Evolutionary conservation across 2,329 filamentous ascomycete species (phyloP).

Genomic region (Ploettnerulaceae sp.): DNA sequence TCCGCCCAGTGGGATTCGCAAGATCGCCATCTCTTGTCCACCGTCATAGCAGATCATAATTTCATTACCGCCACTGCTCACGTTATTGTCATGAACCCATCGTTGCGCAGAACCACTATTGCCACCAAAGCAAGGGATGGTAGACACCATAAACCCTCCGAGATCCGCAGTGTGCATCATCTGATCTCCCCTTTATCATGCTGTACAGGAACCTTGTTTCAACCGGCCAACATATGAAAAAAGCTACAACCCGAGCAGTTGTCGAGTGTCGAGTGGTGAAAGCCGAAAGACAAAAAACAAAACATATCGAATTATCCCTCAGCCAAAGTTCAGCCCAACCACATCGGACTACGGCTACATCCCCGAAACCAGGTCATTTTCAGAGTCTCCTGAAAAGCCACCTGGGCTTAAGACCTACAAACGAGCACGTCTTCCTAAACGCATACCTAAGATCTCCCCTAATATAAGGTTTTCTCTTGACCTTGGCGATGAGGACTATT

Average conservation of each 20-base stretch:
- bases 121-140: background rate
- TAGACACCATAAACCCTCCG: background rate
- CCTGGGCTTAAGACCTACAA: slow-evolving; percentile 25
- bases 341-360: too few species aligned
- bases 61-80: too few species aligned
- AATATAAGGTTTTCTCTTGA: slow-evolving; percentile 30
- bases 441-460: slow-evolving; percentile 29
- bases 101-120: too few species aligned
- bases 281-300: too few species aligned
- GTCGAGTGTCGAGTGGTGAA: too few species aligned
- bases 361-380: too few species aligned
- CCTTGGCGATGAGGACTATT: slow-evolving; percentile 27
- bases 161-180: background rate
- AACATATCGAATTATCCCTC: too few species aligned
- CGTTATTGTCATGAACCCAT: too few species aligned
- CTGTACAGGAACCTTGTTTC: background rate
- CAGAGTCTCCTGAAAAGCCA: slow-evolving; percentile 26
- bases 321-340: too few species aligned
- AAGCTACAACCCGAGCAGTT: background rate
- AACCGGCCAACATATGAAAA: background rate
- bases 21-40: too few species aligned
- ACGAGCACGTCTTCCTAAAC: slow-evolving; percentile 26
- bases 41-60: too few species aligned
- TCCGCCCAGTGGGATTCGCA: too few species aligned
- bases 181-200: background rate